These are phyloP conservation scores for Lactifluus pinguis DNA, from an alignment of 768 basidiomycete species.

Conservation along the genomic window DNA sequence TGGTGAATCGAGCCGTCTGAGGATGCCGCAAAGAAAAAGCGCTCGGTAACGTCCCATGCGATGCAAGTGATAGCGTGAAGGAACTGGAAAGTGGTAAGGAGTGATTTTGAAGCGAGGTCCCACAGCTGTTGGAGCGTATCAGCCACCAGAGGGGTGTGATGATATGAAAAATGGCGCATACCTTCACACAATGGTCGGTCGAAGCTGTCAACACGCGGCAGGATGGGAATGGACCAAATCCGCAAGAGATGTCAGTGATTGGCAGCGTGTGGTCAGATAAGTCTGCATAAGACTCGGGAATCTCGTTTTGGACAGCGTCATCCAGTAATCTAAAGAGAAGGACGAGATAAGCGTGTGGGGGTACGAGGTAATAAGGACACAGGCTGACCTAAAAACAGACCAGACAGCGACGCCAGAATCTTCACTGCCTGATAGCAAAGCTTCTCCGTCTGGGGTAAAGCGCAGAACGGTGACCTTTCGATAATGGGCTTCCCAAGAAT, in stretches of 20 bases:
- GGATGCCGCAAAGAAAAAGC: slow-evolving; percentile 83
- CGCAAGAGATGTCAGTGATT: slow-evolving; percentile 72
- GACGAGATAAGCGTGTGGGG: neutral
- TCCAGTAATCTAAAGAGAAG: slow-evolving; percentile 54
- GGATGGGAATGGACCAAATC: slow-evolving; percentile 68
- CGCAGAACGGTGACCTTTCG: slow-evolving; percentile 73
- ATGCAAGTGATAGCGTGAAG: slow-evolving; percentile 64
- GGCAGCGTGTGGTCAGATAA: slow-evolving; percentile 90
- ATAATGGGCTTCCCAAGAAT: slow-evolving; percentile 94
- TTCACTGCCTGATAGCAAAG: slow-evolving; percentile 79
- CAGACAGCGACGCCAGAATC: slow-evolving; percentile 87
- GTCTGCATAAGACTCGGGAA: slow-evolving; percentile 67
- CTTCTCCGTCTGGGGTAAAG: slow-evolving; percentile 75
- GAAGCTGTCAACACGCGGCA: slow-evolving; percentile 76
- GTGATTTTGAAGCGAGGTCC: slow-evolving; percentile 64
- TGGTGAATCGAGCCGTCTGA: slow-evolving; percentile 67
- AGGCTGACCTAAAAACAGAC: slow-evolving; percentile 72
- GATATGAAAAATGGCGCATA: slow-evolving; percentile 25
- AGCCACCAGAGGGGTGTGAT: neutral
- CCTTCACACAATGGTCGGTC: slow-evolving; percentile 88
- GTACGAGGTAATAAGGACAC: slow-evolving; percentile 11
- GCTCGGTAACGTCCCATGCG: slow-evolving; percentile 77
- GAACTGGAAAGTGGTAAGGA: slow-evolving; percentile 84
- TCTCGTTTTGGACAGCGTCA: slow-evolving; percentile 62
- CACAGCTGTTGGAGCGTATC: slow-evolving; percentile 42